Evolutionary conservation across 805 yeast genomes (phyloP).

Genomic region (Saccharomycopsis fibuligera): DNA sequence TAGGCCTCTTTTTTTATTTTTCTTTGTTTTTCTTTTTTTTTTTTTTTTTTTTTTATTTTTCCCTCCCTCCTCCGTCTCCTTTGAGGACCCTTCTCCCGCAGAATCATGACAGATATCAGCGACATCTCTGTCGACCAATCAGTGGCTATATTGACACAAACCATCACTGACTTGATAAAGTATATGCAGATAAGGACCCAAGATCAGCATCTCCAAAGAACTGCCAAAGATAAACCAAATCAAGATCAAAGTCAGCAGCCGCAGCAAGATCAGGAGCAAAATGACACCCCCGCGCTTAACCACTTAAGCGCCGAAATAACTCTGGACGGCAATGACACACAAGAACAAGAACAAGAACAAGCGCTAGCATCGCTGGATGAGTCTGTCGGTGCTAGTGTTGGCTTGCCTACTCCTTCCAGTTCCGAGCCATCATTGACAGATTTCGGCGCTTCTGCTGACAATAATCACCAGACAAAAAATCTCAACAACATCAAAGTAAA

Average conservation of each 20-base stretch:
- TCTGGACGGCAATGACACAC: not conserved
- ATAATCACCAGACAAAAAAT: too few relatives aligned
- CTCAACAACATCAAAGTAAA: not conserved
- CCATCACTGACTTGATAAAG: not conserved
- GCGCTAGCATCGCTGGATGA: not conserved
- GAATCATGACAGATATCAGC: not conserved
- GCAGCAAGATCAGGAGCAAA: not conserved
- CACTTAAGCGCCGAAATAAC: not conserved
- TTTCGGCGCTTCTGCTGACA: too few relatives aligned
- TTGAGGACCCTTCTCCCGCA: too few relatives aligned
- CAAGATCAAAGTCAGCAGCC: not conserved
- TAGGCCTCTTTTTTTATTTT: too few relatives aligned
- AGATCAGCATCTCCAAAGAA: not conserved
- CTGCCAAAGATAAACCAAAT: not conserved
- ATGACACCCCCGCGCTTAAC: not conserved
- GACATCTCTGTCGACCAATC: slow-evolving; percentile 1
- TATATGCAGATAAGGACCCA: not conserved
- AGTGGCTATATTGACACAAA: not conserved
- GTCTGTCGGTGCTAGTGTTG: not conserved
- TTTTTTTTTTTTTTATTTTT: too few relatives aligned
- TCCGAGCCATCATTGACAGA: too few relatives aligned
- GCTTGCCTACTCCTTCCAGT: not conserved
- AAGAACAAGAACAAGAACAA: not conserved
- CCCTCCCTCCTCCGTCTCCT: too few relatives aligned
- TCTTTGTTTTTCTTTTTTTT: too few relatives aligned